Evolutionary conservation across 2,329 filamentous ascomycete genomes (phyloP), one percentile per base, ranked within the genome.

Genomic region (Aspergillus brasiliensis): DNA sequence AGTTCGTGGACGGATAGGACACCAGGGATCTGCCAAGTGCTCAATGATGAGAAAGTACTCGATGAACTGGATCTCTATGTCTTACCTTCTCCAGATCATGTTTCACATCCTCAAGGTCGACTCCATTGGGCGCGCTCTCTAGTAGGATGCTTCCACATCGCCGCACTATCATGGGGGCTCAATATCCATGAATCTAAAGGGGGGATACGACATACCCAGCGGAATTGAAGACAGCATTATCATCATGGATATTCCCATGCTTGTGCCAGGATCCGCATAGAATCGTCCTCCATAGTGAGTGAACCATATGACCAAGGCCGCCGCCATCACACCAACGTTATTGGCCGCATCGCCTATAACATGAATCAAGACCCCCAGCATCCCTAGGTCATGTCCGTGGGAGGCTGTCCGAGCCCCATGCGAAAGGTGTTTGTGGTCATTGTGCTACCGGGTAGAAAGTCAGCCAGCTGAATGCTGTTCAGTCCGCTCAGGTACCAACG

Each of bases 291-390:
- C 78, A 28, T 83, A 86, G 28, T 81, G 71, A 0, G 83, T 79
- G 58, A 87, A 79, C 89, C 88, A 91, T 71, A 92, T 89, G 31
- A 91, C 80, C 2, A 88, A 68, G 0, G 88, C 88, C 0, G 89
- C 84, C 37, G 88, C 78, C 51, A 92, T 91, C 60, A 93, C 89
- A 8, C 89, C 89, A 10, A 92, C 73, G 66, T 93, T 93, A 76
- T 92, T 92, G 63, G 89, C 80, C 5, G 88, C 88, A 68, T 93
- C 90, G 31, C 89, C 87, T 2, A 90, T 68, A 25, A 92, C 84
- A 67, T 93, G 90, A 13, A 91, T 75, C 10, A 92, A 69, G 1
- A 91, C 88, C 1, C 87, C 89, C 62, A 90, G 77, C 80, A 91
- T 88, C 10, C 87, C 88, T n/a, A 92, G 78, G 69, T 92, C 87